Conservation (phyloP, 495 filamentous ascomycete genomes). For the Penicillium ochrochloron region DNA sequence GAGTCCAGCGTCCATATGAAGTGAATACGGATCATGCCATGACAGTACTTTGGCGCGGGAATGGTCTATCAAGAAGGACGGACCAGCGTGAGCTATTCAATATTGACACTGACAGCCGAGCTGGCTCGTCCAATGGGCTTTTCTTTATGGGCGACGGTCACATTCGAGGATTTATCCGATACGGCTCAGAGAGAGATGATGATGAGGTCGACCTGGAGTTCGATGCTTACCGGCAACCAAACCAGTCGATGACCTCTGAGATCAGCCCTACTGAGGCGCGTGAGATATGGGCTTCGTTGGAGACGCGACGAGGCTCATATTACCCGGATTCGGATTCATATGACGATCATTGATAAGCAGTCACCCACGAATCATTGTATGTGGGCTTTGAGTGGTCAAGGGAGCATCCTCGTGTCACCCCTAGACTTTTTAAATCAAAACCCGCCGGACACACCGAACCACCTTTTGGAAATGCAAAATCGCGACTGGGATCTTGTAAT, state of each 20-base stretch:
- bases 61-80: background rate
- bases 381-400: background rate
- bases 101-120: background rate
- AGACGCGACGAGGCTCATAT: background rate
- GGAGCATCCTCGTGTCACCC: background rate
- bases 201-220: background rate
- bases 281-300: constrained; percentile 1
- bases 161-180: constrained; percentile 4
- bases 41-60: background rate
- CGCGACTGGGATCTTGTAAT: background rate
- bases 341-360: background rate
- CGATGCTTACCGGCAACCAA: background rate
- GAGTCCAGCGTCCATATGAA: constrained; percentile 1
- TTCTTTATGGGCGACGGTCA: constrained; percentile 5
- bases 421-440: background rate
- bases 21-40: background rate
- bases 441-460: background rate
- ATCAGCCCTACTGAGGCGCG: constrained; percentile 5
- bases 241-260: constrained; percentile 8
- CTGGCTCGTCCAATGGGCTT: background rate
- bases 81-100: background rate
- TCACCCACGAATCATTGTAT: background rate
- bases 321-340: background rate
- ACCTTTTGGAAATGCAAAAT: background rate
- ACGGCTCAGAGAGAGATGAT: background rate